A percentile compares a stretch with the other conserved stretches of the same genome.
phyloP scores from a whole-genome alignment of 225 moss, liverwort and hornwort species.

The Neckera pumila region DNA sequence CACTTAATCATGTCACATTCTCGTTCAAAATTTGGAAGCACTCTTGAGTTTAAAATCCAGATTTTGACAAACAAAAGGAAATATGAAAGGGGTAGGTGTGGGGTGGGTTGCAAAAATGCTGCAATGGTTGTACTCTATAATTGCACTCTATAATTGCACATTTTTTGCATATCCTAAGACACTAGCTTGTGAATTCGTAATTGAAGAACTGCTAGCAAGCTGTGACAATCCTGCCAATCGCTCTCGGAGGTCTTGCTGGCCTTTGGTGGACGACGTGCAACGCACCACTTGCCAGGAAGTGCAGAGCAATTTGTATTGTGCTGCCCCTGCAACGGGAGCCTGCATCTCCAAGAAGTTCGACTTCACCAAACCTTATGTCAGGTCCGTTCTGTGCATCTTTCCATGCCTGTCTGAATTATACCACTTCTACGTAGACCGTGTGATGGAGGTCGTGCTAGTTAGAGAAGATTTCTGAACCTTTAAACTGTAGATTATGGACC shows the following conservation, averaged over 20 bases:
- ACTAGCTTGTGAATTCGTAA: not conserved
- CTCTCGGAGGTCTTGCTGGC: constrained; percentile 3
- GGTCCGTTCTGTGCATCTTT: not conserved
- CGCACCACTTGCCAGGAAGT: not conserved
- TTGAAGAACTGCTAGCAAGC: not conserved
- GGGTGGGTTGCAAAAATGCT: too few relatives aligned
- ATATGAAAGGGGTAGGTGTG: too few relatives aligned
- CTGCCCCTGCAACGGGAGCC: not conserved
- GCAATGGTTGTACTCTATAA: not conserved
- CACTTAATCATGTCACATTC: not conserved
- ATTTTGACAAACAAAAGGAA: not conserved
- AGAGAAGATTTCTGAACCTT: not conserved
- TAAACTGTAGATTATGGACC: not conserved
- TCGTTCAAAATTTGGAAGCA: not conserved
- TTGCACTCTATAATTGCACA: not conserved
- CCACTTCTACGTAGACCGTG: too few relatives aligned
- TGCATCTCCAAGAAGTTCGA: constrained; percentile 1
- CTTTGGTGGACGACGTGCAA: not conserved
- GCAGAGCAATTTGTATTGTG: not conserved
- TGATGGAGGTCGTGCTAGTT: not conserved
- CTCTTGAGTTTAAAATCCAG: not conserved
- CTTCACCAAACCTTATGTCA: not conserved
- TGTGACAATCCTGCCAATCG: not conserved
- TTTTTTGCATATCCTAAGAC: not conserved
- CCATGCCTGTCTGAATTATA: not conserved